Evolutionary conservation across 257 asterid genomes (phyloP), one percentile per base, ranked within the genome.

Genomic region (Eustoma russellianum): DNA sequence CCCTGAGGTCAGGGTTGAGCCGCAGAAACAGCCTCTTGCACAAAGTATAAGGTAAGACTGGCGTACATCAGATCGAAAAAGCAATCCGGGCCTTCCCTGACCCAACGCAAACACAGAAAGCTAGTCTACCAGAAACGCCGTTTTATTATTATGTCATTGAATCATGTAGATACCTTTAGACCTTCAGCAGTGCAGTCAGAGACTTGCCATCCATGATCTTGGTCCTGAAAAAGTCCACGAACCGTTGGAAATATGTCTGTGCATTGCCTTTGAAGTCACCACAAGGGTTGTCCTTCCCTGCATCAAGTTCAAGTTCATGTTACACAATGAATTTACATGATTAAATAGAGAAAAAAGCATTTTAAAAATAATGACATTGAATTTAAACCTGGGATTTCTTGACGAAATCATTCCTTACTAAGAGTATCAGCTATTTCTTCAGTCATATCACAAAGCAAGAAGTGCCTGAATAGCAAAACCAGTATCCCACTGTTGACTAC

Each of bases 111-210:
- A n/a, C n/a, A n/a, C n/a, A n/a, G n/a, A n/a, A n/a, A n/a, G n/a
- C n/a, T n/a, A n/a, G n/a, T n/a, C n/a, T n/a, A n/a, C n/a, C n/a
- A n/a, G n/a, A n/a, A n/a, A n/a, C n/a, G n/a, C n/a, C n/a, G n/a
- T n/a, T n/a, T n/a, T n/a, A n/a, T n/a, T n/a, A n/a, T n/a, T n/a
- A n/a, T 13, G 15, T 41, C 34, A 48, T 17, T 15, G 53, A 14
- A n/a, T 1, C 6, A 63, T 33, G 6, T 18, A 55, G 30, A 52
- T 60, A 85, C 97, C 95, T 83, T 89, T 63, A 89, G 50, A 49
- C 80, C 97, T 72, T 89, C 97, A n/a, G 97, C 95, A 0, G 95
- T 89, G 64, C 95, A 85, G 57, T 89, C 97, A n/a, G 97, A 89
- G 24, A 83, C 95, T 74, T 86, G 95, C 96, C 97, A 89, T 9